Conservation (phyloP, 164 flowering plant species). For the Tetracentron sinense region DNA sequence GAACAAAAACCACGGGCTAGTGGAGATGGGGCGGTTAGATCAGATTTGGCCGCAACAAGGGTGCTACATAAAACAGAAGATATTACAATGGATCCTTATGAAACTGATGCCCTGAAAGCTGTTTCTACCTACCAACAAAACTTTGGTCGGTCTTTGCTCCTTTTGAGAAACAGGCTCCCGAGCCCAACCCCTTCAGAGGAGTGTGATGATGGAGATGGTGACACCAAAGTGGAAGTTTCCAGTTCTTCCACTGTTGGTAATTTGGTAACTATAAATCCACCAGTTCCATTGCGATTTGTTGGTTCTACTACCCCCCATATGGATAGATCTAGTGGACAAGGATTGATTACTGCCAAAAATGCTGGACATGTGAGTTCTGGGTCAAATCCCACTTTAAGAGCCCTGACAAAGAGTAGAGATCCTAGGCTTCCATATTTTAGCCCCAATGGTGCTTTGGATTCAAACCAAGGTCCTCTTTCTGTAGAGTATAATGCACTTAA, state of each 20-base stretch:
- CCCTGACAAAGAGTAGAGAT: slow-evolving; percentile 62
- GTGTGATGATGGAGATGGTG: slow-evolving; percentile 50
- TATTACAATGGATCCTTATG: slow-evolving; percentile 46
- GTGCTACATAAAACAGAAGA: slow-evolving; percentile 21
- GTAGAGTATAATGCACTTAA: slow-evolving; percentile 23
- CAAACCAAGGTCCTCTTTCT: slow-evolving; percentile 26
- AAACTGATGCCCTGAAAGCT: slow-evolving; percentile 81
- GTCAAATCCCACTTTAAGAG: slow-evolving; percentile 26
- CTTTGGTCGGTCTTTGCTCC: slow-evolving; percentile 55
- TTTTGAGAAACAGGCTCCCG: slow-evolving; percentile 52
- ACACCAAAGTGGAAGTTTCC: slow-evolving; percentile 62
- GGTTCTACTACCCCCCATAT: slow-evolving; percentile 23
- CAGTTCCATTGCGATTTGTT: slow-evolving; percentile 18
- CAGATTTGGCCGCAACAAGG: slow-evolving; percentile 24
- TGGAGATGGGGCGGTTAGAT: slow-evolving; percentile 25
- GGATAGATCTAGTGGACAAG: slow-evolving; percentile 22
- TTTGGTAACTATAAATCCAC: slow-evolving; percentile 15
- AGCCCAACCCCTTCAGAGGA: slow-evolving; percentile 99
- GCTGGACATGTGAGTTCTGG: slow-evolving; percentile 25
- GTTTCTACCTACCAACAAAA: slow-evolving; percentile 87
- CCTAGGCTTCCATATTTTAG: slow-evolving; percentile 69
- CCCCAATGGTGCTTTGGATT: slow-evolving; percentile 31
- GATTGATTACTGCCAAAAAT: slow-evolving; percentile 11
- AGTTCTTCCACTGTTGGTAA: slow-evolving; percentile 30
- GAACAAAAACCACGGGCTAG: slow-evolving; percentile 20